Percentiles rank a stretch among this genome's conserved stretches.
These are phyloP conservation scores for Gossypium gossypioides DNA, from an alignment of 441 rosid genomes.

Conservation along the genomic window DNA sequence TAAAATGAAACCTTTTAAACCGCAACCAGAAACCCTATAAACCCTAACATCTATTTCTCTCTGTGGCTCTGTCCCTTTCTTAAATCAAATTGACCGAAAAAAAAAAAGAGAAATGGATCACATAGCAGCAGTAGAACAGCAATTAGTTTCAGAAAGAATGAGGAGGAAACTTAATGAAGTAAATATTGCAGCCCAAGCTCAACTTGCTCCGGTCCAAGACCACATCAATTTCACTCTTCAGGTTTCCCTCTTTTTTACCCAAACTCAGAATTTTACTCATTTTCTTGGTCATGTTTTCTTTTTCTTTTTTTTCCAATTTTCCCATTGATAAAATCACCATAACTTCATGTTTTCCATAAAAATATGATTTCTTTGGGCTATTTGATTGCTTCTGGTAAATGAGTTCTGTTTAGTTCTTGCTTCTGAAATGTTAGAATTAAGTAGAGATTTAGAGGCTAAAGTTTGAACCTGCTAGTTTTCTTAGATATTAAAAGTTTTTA, in stretches of 20 bases:
- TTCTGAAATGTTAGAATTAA: neutral
- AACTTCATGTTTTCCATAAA: neutral
- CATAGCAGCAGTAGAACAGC: conserved; percentile 42
- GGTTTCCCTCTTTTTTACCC: conserved; percentile 23
- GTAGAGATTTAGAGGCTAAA: neutral
- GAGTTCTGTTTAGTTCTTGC: neutral
- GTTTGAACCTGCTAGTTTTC: neutral
- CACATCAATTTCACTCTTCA: conserved; percentile 87
- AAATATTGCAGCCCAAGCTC: conserved; percentile 52
- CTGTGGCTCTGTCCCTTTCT: neutral
- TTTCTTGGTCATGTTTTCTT: neutral
- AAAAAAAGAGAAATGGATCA: neutral
- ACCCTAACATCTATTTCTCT: neutral
- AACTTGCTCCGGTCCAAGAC: conserved; percentile 67
- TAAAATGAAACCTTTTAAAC: neutral
- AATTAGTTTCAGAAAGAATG: conserved; percentile 56
- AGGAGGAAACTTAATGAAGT: conserved; percentile 57
- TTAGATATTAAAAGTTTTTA: neutral
- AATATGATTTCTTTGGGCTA: neutral
- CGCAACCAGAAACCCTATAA: neutral
- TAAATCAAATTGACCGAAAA: neutral
- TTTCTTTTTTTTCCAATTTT: neutral
- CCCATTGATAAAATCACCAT: neutral
- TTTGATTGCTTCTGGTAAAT: neutral
- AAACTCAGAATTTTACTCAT: neutral